A percentile compares a stretch with the other conserved stretches of the same genome.
phyloP scores from a whole-genome alignment of 441 rosid species.

The Kokia cookei region DNA sequence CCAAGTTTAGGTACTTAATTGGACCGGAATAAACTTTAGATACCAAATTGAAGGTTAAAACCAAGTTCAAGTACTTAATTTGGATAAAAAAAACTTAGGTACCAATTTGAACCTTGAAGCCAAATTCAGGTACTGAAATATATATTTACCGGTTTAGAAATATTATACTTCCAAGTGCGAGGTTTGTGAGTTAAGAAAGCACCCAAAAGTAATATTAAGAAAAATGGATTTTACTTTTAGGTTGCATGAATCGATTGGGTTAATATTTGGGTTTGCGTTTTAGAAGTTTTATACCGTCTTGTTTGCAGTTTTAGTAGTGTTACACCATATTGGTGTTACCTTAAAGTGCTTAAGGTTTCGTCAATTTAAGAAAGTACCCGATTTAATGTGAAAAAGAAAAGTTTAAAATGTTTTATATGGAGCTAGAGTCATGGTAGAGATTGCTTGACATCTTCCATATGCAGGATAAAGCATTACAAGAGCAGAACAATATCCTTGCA shows the following conservation, averaged over 20 bases:
- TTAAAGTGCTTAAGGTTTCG: not conserved
- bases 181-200: no score
- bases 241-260: not conserved
- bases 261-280: not conserved
- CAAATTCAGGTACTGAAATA: no score
- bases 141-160: no score
- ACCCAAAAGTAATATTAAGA: not conserved
- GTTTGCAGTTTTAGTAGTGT: not conserved
- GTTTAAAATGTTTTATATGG: not conserved
- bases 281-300: not conserved
- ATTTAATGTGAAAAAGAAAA: not conserved
- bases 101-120: no score
- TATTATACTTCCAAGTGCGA: not conserved
- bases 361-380: not conserved
- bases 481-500: constrained; percentile 61
- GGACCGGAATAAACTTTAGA: no score
- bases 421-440: not conserved
- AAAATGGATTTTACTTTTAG: not conserved
- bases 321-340: not conserved
- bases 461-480: constrained; percentile 68
- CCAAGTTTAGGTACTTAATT: no score
- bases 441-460: not conserved
- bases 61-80: no score
- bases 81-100: no score
- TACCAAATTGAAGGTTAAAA: no score